A percentile compares a stretch with the other conserved stretches of the same genome.
Evolutionary conservation across 768 basidiomycete species (phyloP).

Genomic region (Psilocybe azurescens): DNA sequence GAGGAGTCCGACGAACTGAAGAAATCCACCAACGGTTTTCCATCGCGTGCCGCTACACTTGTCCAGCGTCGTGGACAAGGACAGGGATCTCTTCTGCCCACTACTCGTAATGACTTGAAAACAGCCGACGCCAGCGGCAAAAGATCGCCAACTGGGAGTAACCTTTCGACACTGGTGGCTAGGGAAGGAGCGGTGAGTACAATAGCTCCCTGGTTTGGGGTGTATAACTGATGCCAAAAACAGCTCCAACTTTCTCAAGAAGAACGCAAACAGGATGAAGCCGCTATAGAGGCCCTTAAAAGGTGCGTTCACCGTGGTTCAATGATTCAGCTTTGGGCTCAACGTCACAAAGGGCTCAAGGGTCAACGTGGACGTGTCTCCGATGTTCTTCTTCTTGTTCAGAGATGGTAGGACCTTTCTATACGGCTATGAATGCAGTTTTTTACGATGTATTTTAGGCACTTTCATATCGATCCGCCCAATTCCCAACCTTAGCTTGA

Average conservation of each 20-base stretch:
- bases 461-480: slow-evolving; percentile 68
- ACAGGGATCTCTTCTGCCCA: slow-evolving; percentile 27
- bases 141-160: slow-evolving; percentile 13
- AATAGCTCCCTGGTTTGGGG: background rate
- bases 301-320: slow-evolving; percentile 21
- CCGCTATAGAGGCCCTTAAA: slow-evolving; percentile 36
- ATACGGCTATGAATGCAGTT: background rate
- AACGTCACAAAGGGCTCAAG: slow-evolving; percentile 51
- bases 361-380: slow-evolving; percentile 60
- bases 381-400: slow-evolving; percentile 72
- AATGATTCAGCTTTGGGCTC: background rate
- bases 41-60: slow-evolving; percentile 5
- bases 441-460: slow-evolving; percentile 37
- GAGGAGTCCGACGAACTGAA: slow-evolving; percentile 14
- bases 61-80: slow-evolving; percentile 9
- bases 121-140: slow-evolving; percentile 1
- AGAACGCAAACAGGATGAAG: slow-evolving; percentile 30
- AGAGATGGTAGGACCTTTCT: slow-evolving; percentile 52
- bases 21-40: slow-evolving; percentile 8
- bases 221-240: background rate
- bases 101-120: slow-evolving; percentile 21
- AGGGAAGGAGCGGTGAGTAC: slow-evolving; percentile 29
- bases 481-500: slow-evolving; percentile 50
- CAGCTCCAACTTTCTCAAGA: slow-evolving; percentile 19
- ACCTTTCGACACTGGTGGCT: slow-evolving; percentile 24